phyloP scores from a whole-genome alignment of 768 basidiomycete species.

The Lepiota venenata region DNA sequence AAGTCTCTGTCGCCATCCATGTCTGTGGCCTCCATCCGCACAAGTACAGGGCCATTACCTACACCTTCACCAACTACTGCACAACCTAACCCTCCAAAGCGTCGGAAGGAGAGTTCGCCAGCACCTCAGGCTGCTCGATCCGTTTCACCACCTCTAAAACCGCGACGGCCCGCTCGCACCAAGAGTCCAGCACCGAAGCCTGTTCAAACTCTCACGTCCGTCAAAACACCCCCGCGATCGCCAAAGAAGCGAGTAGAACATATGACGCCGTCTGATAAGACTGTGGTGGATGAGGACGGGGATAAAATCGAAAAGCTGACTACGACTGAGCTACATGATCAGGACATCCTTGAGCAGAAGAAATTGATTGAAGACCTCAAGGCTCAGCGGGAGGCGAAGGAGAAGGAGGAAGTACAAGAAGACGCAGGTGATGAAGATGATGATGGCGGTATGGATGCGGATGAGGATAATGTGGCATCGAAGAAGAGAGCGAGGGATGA shows the following conservation, averaged over 20 bases:
- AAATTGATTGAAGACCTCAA: conserved; percentile 73
- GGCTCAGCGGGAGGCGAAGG: conserved; percentile 45
- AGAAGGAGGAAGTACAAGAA: not conserved
- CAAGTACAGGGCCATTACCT: conserved; percentile 32
- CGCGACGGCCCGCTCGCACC: conserved; percentile 16
- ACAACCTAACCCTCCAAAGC: conserved; percentile 51
- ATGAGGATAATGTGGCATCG: conserved; percentile 29
- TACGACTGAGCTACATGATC: conserved; percentile 56
- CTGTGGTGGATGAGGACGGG: conserved; percentile 62
- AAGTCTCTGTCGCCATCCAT: conserved; percentile 3
- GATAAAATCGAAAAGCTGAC: conserved; percentile 55
- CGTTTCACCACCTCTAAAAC: conserved; percentile 9
- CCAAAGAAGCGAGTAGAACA: conserved; percentile 31
- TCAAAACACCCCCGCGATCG: conserved; percentile 22
- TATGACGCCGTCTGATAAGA: conserved; percentile 48
- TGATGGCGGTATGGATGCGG: conserved; percentile 29
- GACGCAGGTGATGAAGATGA: conserved; percentile 21
- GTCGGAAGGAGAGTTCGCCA: conserved; percentile 61
- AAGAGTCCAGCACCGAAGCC: conserved; percentile 16
- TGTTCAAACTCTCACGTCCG: not conserved
- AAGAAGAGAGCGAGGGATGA: conserved; percentile 55
- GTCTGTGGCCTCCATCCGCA: conserved; percentile 6
- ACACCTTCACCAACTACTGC: conserved; percentile 37
- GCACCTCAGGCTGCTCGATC: conserved; percentile 22
- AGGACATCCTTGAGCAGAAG: conserved; percentile 77